Conservation (phyloP, 352 stramenopile species). For the Phytophthora sp. region DNA sequence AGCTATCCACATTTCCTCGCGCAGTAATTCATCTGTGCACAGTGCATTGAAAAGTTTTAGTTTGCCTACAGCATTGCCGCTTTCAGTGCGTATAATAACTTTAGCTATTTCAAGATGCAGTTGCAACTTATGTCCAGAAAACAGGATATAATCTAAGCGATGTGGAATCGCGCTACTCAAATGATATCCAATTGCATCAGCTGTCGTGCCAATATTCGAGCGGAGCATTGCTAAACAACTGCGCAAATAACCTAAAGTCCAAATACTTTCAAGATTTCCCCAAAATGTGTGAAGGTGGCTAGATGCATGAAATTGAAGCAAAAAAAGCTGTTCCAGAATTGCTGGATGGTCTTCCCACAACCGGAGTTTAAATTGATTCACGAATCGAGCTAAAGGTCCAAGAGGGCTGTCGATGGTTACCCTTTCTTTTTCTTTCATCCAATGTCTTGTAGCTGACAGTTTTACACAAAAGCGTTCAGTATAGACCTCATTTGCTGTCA, state of each 20-base stretch:
- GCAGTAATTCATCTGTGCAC: slow-evolving; percentile 12
- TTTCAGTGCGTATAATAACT: neutral
- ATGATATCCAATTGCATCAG: slow-evolving; percentile 8
- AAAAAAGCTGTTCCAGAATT: slow-evolving; percentile 21
- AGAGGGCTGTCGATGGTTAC: neutral
- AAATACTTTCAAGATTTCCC: slow-evolving; percentile 9
- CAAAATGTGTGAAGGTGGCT: slow-evolving; percentile 9
- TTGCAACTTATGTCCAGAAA: slow-evolving; percentile 4
- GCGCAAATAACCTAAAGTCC: slow-evolving; percentile 13
- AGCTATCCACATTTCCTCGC: slow-evolving; percentile 19
- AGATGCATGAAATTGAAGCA: slow-evolving; percentile 15
- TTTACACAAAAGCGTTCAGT: slow-evolving; percentile 20
- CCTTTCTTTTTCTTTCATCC: neutral
- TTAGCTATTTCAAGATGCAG: slow-evolving; percentile 8
- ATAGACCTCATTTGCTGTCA: slow-evolving; percentile 12
- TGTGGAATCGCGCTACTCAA: slow-evolving; percentile 11
- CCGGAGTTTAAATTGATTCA: slow-evolving; percentile 22
- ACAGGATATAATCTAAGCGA: slow-evolving; percentile 16
- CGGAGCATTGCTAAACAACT: slow-evolving; percentile 12
- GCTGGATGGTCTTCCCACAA: slow-evolving; percentile 16
- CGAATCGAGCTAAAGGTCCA: slow-evolving; percentile 2
- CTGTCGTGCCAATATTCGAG: neutral
- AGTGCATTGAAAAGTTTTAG: slow-evolving; percentile 11
- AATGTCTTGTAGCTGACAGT: neutral
- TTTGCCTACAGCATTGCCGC: slow-evolving; percentile 8